Evolutionary conservation across 331 rosid genomes (phyloP), one percentile per base, ranked within the genome.

Genomic region (Dryas integrifolia): DNA sequence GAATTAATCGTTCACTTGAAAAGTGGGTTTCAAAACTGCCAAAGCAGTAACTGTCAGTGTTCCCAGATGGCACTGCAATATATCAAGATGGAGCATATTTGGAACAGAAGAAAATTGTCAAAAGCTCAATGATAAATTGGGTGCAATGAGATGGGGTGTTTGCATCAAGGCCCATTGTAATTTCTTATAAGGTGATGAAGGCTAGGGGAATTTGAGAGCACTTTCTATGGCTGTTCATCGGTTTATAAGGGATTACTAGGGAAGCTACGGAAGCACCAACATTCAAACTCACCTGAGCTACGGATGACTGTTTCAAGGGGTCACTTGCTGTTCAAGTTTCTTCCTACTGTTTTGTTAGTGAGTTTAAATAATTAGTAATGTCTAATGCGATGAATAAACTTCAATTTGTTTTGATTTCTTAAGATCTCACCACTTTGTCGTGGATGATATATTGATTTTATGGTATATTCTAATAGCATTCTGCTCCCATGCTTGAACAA

Each of bases 291-390:
- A 5, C 2, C 56, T 6, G 66, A 56, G 67, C 52, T 30, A 14
- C 9, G 67, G 44, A 18, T 38, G 63, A 69, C 53, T 60, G 44
- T 76, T 76, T 60, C 70, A 15, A 68, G 45, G 59, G 63, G n/a
- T 26, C 59, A 18, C 56, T 18, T 51, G 53, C 41, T 2, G 21
- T 59, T 76, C 70, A 41, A 43, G 70, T 52, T 55, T 77, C 76
- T 51, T 21, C 21, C 53, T 44, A 62, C 67, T 63, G 40, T 72
- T 53, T 11, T 11, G 41, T 41, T 35, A 14, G 72, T 44, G 43
- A n/a, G 58, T 16, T 50, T 61, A 21, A 51, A 78, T 38, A 47
- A 41, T 60, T 67, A 57, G 65, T 30, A 39, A 13, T 24, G 51
- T 40, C 57, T 47, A 13, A 46, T 47, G 21, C 46, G 56, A 48